Percentiles rank a stretch among this genome's conserved stretches.
Conservation (phyloP, 2,329 filamentous ascomycete species). For the Nectriaceae sp. region DNA sequence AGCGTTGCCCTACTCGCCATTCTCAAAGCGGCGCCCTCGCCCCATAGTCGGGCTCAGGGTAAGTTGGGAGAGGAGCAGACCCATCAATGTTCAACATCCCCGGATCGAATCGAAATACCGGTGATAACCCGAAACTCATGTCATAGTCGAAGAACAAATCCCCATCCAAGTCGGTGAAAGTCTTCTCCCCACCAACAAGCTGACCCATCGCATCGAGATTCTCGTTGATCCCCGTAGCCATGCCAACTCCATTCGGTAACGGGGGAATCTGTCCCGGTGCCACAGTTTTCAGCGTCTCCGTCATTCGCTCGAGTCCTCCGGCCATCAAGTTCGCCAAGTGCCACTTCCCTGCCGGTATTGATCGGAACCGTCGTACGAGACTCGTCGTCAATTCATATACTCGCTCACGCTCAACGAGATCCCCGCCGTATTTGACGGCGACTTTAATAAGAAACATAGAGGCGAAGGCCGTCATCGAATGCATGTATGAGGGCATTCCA, state of each 20-base stretch:
- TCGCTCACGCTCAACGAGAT: slow-evolving; percentile 40
- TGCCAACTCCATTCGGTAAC: slow-evolving; percentile 3
- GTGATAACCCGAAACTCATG: slow-evolving; percentile 31
- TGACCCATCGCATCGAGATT: slow-evolving; percentile 18
- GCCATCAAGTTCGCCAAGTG: slow-evolving; percentile 52
- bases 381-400: slow-evolving; percentile 42
- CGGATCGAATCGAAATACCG: slow-evolving; percentile 29
- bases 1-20: too few species aligned
- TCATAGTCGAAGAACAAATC: slow-evolving; percentile 32
- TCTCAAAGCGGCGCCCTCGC: slow-evolving; percentile 16
- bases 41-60: slow-evolving; percentile 25
- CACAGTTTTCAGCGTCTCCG: slow-evolving; percentile 15
- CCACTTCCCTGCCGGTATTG: slow-evolving; percentile 44
- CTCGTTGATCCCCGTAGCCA: slow-evolving; percentile 16
- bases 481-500: slow-evolving; percentile 53
- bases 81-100: slow-evolving; percentile 28
- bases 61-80: slow-evolving; percentile 22
- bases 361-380: slow-evolving; percentile 43
- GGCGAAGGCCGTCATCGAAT: slow-evolving; percentile 55
- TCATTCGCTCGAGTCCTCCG: slow-evolving; percentile 46
- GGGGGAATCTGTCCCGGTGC: slow-evolving; percentile 15
- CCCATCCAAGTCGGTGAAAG: slow-evolving; percentile 26
- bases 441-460: slow-evolving; percentile 54
- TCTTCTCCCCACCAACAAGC: slow-evolving; percentile 19
- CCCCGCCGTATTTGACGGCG: slow-evolving; percentile 44